These are phyloP conservation scores for grape (Vitis vinifera) DNA, from an alignment of 164 flowering plant genomes.

Conservation along the genomic window ASM3070453v1 NC_081808.1:24703001-24703500, in stretches of 20 bases:
- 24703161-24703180: conserved; percentile 50
- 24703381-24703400: no score
- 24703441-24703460: no score
- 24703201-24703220: conserved; percentile 49
- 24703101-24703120: conserved; percentile 46
- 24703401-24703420: no score
- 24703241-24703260: neutral
- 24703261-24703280: neutral
- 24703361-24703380: no score
- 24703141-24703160: conserved; percentile 71
- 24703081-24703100: conserved; percentile 66
- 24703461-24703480: no score
- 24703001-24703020: conserved; percentile 31
- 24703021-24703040: conserved; percentile 25
- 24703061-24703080: conserved; percentile 68
- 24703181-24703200: conserved; percentile 33
- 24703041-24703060: conserved; percentile 55
- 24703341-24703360: no score
- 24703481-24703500: no score
- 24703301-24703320: no score
- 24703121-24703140: conserved; percentile 50
- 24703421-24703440: no score
- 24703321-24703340: no score
- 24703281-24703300: neutral
- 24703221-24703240: conserved; percentile 26